phyloP scores from a whole-genome alignment of 768 basidiomycete species.

The Amanita muscaria region DNA sequence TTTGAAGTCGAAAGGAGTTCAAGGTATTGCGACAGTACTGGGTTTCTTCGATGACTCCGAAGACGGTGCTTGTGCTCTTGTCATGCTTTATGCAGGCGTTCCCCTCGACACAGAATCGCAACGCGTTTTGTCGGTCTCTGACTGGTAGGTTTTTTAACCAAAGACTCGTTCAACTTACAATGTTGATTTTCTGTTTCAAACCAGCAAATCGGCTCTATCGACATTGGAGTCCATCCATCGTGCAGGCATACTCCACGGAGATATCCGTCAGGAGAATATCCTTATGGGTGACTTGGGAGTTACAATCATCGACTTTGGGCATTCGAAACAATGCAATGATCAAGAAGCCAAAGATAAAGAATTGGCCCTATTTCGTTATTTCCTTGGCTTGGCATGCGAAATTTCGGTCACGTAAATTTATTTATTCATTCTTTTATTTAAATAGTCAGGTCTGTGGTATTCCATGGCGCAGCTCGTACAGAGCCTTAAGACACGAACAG shows the following conservation, averaged over 20 bases:
- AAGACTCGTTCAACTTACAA: constrained; percentile 8
- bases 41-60: no score
- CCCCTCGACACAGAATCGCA: constrained; percentile 6
- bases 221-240: constrained; percentile 12
- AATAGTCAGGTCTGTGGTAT: no score
- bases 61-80: no score
- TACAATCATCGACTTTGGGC: no score
- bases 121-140: constrained; percentile 8
- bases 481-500: no score
- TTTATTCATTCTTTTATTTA: no score
- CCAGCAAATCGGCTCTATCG: constrained; percentile 11
- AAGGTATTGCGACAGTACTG: no score
- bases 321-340: constrained; percentile 12
- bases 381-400: constrained; percentile 7
- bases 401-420: no score
- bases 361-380: constrained; percentile 8
- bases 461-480: no score
- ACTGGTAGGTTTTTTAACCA: constrained; percentile 12
- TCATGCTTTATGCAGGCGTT: no score
- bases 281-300: constrained; percentile 13
- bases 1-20: constrained; percentile 12
- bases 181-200: constrained; percentile 9
- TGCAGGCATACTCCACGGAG: constrained; percentile 15
- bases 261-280: constrained; percentile 13
- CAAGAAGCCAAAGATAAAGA: constrained; percentile 11